A percentile compares a stretch with the other conserved stretches of the same genome.
phyloP scores from a whole-genome alignment of 306 rosid genomes.

The Vigna trinervia region DNA sequence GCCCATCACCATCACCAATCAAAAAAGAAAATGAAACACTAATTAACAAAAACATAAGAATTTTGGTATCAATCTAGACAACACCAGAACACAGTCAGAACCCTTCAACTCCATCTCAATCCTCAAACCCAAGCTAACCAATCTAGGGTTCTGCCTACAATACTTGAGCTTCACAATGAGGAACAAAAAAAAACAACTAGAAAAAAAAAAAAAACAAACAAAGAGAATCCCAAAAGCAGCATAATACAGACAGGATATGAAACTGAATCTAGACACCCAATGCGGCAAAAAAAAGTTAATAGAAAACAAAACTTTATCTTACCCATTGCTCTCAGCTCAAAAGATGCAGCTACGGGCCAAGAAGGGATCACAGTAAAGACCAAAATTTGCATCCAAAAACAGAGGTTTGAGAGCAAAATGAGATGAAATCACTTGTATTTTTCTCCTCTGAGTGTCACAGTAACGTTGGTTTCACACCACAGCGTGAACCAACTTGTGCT shows the following conservation, averaged over 20 bases:
- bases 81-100: slow-evolving; percentile 17
- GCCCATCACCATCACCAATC: slow-evolving; percentile 19
- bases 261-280: slow-evolving; percentile 44
- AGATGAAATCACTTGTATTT: slow-evolving; percentile 13
- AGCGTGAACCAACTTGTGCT: slow-evolving; percentile 40
- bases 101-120: slow-evolving; percentile 26
- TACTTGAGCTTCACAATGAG: slow-evolving; percentile 18
- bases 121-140: slow-evolving; percentile 30
- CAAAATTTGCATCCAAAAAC: slow-evolving; percentile 7
- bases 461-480: slow-evolving; percentile 30
- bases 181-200: slow-evolving; percentile 18
- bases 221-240: slow-evolving; percentile 18
- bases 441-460: slow-evolving; percentile 4
- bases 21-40: not conserved
- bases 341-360: slow-evolving; percentile 35
- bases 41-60: not conserved
- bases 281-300: slow-evolving; percentile 1
- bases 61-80: slow-evolving; percentile 29
- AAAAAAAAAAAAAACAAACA: not conserved
- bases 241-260: slow-evolving; percentile 12
- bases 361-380: slow-evolving; percentile 28
- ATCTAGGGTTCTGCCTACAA: slow-evolving; percentile 48
- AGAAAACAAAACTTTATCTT: slow-evolving; percentile 41
- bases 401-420: not conserved
- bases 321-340: slow-evolving; percentile 41